phyloP scores from a whole-genome alignment of 1,284 basidiomycete species.

The Ceratorhiza oryzae-sativae region DNA sequence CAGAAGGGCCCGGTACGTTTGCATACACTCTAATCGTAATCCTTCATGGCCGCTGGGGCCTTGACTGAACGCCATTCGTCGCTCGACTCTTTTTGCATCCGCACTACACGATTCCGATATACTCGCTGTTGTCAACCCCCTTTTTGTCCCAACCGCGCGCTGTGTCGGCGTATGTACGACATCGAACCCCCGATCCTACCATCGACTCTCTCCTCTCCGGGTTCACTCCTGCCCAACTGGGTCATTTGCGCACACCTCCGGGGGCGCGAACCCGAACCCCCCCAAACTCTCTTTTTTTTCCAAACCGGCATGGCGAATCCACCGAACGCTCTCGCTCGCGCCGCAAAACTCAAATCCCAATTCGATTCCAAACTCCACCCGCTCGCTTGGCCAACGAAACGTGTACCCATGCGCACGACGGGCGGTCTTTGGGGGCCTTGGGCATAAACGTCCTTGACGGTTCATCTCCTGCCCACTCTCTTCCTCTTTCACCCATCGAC shows the following conservation, averaged over 20 bases:
- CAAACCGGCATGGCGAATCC: background rate
- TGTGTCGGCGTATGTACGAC: background rate
- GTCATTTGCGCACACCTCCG: slow-evolving; percentile 9
- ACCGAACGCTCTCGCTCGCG: slow-evolving; percentile 1
- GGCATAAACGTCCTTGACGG: background rate
- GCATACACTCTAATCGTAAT: slow-evolving; percentile 29
- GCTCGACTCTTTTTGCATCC: slow-evolving; percentile 8
- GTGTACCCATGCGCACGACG: background rate
- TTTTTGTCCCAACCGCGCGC: background rate
- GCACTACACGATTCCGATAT: background rate
- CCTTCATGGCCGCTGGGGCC: slow-evolving; percentile 9
- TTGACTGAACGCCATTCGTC: slow-evolving; percentile 25
- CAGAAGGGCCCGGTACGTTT: slow-evolving; percentile 37
- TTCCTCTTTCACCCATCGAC: too few relatives aligned
- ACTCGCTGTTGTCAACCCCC: background rate
- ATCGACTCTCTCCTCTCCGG: slow-evolving; percentile 10
- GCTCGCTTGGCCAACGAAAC: background rate
- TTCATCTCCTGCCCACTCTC: too few relatives aligned
- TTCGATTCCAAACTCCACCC: background rate
- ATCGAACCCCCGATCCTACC: background rate
- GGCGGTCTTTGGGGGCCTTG: slow-evolving; percentile 3
- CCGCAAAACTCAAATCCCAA: slow-evolving; percentile 7
- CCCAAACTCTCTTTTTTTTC: too few relatives aligned
- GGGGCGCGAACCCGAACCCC: too few relatives aligned
- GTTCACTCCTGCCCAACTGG: slow-evolving; percentile 10